phyloP scores from a whole-genome alignment of 2,329 filamentous ascomycete species.

The Harringtonia aguacate region DNA sequence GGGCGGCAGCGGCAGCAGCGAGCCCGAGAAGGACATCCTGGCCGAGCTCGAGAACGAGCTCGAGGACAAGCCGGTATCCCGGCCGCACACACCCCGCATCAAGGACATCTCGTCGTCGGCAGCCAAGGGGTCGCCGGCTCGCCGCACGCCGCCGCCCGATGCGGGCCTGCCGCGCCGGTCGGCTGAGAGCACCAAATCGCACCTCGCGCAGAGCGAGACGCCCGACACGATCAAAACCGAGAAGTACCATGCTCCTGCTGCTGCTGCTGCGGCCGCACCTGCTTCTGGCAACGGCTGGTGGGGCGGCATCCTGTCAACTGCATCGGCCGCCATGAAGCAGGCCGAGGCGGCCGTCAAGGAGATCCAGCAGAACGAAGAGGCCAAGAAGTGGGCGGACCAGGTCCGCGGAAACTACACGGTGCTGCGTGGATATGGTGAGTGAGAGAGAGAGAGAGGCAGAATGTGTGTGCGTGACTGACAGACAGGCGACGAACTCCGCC shows the following conservation, averaged over 20 bases:
- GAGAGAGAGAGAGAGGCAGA: no score
- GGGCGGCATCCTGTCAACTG: constrained; percentile 76
- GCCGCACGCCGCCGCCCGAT: constrained; percentile 50
- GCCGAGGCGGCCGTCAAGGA: constrained; percentile 90
- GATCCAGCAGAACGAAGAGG: constrained; percentile 92
- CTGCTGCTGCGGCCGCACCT: constrained; percentile 9
- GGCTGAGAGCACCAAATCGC: constrained; percentile 7
- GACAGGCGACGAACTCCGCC: constrained; percentile 74
- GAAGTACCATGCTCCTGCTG: no score
- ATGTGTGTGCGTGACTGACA: no score
- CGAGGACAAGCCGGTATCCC: constrained; percentile 55
- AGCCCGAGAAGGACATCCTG: constrained; percentile 61
- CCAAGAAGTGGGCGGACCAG: constrained; percentile 91
- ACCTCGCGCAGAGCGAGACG: constrained; percentile 32
- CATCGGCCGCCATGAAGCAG: constrained; percentile 78
- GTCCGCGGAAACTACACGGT: constrained; percentile 80
- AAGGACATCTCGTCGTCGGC: constrained; percentile 36
- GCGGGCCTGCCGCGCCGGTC: constrained; percentile 28
- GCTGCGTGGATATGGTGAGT: constrained; percentile 62
- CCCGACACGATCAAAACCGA: no score
- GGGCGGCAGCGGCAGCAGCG: constrained; percentile 29
- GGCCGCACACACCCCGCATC: constrained; percentile 74
- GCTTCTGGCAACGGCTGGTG: constrained; percentile 59
- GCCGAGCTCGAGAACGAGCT: constrained; percentile 77
- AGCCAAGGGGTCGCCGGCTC: constrained; percentile 34